Evolutionary conservation across 768 basidiomycete species (phyloP).

Genomic region (Trametopsis cervina): DNA sequence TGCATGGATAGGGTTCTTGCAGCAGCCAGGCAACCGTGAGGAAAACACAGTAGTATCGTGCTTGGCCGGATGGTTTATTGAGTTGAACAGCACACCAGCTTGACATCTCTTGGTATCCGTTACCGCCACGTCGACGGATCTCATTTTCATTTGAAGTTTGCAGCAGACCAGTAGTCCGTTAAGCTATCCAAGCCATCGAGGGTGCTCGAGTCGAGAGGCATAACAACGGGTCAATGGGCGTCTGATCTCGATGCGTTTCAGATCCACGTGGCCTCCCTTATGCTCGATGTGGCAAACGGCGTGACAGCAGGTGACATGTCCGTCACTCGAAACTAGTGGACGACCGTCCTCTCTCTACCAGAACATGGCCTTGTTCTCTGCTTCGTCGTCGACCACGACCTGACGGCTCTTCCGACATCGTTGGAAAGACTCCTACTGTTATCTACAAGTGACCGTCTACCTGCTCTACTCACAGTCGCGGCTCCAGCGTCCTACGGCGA

Average conservation of each 20-base stretch:
- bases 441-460: not conserved
- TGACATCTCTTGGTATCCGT: too few species aligned
- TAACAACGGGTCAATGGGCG: not conserved
- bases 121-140: too few species aligned
- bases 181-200: not conserved
- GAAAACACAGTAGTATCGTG: too few species aligned
- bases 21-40: too few species aligned
- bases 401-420: not conserved
- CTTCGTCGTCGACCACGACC: not conserved
- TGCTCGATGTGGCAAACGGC: slow-evolving; percentile 6
- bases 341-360: not conserved
- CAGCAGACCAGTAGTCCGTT: not conserved
- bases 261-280: slow-evolving; percentile 13
- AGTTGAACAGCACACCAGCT: too few species aligned
- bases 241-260: slow-evolving; percentile 9
- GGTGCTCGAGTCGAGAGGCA: not conserved
- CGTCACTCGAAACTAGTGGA: not conserved
- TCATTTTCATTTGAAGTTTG: too few species aligned
- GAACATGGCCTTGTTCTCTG: slow-evolving; percentile 7
- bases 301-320: slow-evolving; percentile 4
- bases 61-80: too few species aligned
- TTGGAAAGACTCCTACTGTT: not conserved
- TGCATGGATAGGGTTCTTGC: too few species aligned
- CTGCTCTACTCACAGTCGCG: not conserved
- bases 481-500: not conserved